A percentile compares a stretch with the other conserved stretches of the same genome.
phyloP scores from a whole-genome alignment of 2,329 filamentous ascomycete species.

The Kalmusia sp. region DNA sequence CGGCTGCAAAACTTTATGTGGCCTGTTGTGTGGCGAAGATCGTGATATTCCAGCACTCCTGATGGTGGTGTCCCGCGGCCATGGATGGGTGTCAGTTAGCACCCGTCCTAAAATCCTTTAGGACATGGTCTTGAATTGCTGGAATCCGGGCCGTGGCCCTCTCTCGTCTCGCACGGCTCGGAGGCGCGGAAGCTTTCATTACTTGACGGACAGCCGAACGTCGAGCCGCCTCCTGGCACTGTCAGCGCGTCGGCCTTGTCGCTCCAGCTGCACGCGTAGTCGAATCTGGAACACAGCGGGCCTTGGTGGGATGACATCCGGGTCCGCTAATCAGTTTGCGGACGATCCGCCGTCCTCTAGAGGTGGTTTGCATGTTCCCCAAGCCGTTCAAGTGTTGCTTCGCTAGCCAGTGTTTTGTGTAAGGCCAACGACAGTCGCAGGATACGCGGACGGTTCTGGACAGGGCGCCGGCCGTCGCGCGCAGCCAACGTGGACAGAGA shows the following conservation, averaged over 20 bases:
- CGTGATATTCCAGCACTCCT: background rate
- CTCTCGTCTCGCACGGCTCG: slow-evolving; percentile 2
- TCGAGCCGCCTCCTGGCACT: background rate
- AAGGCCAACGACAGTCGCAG: background rate
- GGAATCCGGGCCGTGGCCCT: background rate
- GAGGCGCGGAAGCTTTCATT: background rate
- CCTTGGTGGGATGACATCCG: background rate
- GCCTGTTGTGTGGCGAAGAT: background rate
- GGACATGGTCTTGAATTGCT: background rate
- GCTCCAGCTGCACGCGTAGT: background rate
- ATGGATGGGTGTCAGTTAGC: background rate
- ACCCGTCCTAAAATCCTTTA: background rate
- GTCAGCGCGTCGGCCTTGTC: too few species aligned
- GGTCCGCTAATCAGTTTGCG: slow-evolving; percentile 3
- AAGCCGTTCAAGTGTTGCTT: background rate
- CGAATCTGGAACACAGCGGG: background rate
- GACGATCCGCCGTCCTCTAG: background rate
- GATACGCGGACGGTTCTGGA: too few species aligned
- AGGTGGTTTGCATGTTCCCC: background rate
- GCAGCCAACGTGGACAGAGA: too few species aligned
- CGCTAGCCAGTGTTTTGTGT: background rate
- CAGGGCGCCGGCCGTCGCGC: too few species aligned
- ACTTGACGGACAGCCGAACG: background rate
- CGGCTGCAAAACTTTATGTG: too few species aligned
- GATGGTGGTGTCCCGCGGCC: background rate